Conservation (phyloP, 148 eudicot species). For the Rhododendron ferrugineum region DNA sequence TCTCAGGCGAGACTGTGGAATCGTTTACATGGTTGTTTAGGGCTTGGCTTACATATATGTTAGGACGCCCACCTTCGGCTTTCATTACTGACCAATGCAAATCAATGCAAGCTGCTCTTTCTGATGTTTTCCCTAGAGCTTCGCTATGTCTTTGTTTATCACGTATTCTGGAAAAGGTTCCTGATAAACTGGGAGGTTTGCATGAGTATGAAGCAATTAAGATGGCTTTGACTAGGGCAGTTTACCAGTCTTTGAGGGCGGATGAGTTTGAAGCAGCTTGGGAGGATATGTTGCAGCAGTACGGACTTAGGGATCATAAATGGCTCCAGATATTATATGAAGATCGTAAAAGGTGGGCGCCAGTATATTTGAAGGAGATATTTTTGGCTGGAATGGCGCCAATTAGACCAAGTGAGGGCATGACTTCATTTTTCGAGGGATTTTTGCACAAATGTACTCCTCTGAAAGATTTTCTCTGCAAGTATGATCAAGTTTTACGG, state of each 20-base stretch:
- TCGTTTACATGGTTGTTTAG: constrained; percentile 31
- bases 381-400: constrained; percentile 28
- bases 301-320: constrained; percentile 21
- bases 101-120: constrained; percentile 27
- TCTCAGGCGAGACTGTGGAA: constrained; percentile 19
- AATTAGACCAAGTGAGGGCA: constrained; percentile 11
- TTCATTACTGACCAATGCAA: constrained; percentile 12
- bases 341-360: constrained; percentile 31
- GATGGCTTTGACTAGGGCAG: constrained; percentile 19
- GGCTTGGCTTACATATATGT: constrained; percentile 40
- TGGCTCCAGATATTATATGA: constrained; percentile 27
- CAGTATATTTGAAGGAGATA: constrained; percentile 29
- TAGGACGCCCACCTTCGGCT: constrained; percentile 29
- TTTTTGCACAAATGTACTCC: constrained; percentile 17
- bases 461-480: constrained; percentile 18
- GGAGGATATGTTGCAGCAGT: constrained; percentile 23
- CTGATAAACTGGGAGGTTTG: constrained; percentile 13
- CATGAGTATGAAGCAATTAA: constrained; percentile 21
- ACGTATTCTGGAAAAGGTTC: constrained; percentile 17
- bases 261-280: constrained; percentile 37
- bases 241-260: constrained; percentile 16
- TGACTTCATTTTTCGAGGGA: constrained; percentile 20
- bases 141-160: constrained; percentile 21
- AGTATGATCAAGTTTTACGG: constrained; percentile 16
- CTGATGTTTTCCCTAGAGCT: constrained; percentile 36